phyloP scores from a whole-genome alignment of 192 early-diverging fungal genomes.

The Coemansia sp. region DNA sequence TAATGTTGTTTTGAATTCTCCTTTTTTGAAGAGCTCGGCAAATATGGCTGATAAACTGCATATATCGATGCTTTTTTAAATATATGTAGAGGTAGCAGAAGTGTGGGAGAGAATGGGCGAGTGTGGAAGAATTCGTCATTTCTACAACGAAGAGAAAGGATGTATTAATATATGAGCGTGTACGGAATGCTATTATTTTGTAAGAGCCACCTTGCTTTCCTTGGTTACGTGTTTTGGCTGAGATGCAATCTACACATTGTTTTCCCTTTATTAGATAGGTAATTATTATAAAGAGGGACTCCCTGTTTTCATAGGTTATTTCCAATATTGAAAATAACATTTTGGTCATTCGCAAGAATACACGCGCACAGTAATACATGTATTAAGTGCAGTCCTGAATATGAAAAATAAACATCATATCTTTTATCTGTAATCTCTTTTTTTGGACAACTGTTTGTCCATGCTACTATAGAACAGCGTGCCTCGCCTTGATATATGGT shows the following conservation, averaged over 20 bases:
- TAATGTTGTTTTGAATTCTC: background rate
- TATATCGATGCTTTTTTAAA: background rate
- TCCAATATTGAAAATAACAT: background rate
- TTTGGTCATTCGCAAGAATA: conserved; percentile 7
- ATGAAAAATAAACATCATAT: background rate
- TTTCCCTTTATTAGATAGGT: background rate
- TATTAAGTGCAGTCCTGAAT: no score
- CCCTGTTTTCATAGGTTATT: conserved; percentile 1
- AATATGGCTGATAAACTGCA: background rate
- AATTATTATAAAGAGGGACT: background rate
- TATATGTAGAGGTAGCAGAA: background rate
- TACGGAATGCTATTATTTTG: background rate
- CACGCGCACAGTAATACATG: background rate
- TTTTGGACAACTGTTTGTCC: background rate
- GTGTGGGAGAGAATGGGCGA: background rate
- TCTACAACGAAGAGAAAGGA: background rate
- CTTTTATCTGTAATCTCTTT: background rate
- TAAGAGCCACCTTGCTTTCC: background rate
- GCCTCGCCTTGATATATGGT: background rate
- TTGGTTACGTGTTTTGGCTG: no score
- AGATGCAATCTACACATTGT: background rate
- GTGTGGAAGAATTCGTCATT: background rate
- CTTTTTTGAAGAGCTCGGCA: background rate
- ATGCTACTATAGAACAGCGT: background rate
- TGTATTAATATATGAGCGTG: background rate